These are phyloP conservation scores for Tanozyma kutaoensis DNA, from an alignment of 805 yeast genomes.

Conservation along the genomic window DNA sequence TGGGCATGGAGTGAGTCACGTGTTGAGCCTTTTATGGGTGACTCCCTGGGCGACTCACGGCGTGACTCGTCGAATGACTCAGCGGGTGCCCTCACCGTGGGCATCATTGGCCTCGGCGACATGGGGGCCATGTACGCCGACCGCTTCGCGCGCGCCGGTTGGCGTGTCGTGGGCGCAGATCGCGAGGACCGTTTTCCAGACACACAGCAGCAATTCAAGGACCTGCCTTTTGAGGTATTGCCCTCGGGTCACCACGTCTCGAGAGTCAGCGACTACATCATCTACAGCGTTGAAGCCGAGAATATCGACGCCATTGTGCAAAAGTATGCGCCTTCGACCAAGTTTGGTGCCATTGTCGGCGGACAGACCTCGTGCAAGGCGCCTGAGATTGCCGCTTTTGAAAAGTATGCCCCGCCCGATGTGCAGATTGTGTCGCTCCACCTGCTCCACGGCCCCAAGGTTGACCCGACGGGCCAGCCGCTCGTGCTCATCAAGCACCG, in stretches of 20 bases:
- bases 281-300: slow-evolving; percentile 91
- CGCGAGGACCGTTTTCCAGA: slow-evolving; percentile 48
- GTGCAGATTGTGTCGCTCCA: slow-evolving; percentile 78
- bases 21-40: no score
- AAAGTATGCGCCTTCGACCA: slow-evolving; percentile 76
- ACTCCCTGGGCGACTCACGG: no score
- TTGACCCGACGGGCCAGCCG: slow-evolving; percentile 85
- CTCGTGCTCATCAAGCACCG: slow-evolving; percentile 74
- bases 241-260: slow-evolving; percentile 77
- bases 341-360: slow-evolving; percentile 85
- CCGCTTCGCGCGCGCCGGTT: slow-evolving; percentile 67
- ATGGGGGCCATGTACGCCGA: slow-evolving; percentile 89
- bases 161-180: slow-evolving; percentile 86
- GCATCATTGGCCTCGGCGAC: slow-evolving; percentile 93
- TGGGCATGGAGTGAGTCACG: no score
- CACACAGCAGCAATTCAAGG: slow-evolving; percentile 24
- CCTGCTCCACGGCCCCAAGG: slow-evolving; percentile 90
- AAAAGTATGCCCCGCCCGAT: slow-evolving; percentile 59
- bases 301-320: slow-evolving; percentile 60
- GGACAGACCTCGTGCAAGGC: slow-evolving; percentile 95
- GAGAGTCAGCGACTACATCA: slow-evolving; percentile 65
- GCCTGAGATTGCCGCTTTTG: slow-evolving; percentile 83
- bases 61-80: no score
- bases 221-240: slow-evolving; percentile 41
- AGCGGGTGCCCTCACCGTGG: no score